A percentile compares a stretch with the other conserved stretches of the same genome.
Conservation (phyloP, 2,329 filamentous ascomycete species). For the Neonectria punicea region DNA sequence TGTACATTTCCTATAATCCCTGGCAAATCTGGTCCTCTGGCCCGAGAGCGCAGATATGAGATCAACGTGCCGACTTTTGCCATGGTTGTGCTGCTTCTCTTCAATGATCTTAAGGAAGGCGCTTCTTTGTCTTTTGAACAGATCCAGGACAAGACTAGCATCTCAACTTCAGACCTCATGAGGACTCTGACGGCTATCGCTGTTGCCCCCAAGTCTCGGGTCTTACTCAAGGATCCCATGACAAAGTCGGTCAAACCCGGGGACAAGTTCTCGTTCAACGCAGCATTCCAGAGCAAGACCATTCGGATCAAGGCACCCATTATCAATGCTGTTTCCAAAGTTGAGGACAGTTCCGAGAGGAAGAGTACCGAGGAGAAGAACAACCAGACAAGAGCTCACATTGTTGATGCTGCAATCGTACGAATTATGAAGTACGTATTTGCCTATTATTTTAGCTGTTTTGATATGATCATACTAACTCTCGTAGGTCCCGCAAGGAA, state of each 20-base stretch:
- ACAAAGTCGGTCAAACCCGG: conserved; percentile 79
- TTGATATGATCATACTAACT: conserved; percentile 23
- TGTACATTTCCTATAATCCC: conserved; percentile 79
- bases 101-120: conserved; percentile 77
- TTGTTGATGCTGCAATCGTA: conserved; percentile 81
- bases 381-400: conserved; percentile 74
- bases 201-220: conserved; percentile 82
- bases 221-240: conserved; percentile 83
- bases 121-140: conserved; percentile 73
- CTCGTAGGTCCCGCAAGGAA: conserved; percentile 75
- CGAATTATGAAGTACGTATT: conserved; percentile 83
- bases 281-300: conserved; percentile 81
- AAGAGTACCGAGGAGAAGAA: conserved; percentile 81
- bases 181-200: conserved; percentile 84
- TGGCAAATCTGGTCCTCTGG: conserved; percentile 71
- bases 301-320: conserved; percentile 91
- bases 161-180: conserved; percentile 77
- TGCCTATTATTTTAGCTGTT: not conserved
- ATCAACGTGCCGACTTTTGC: conserved; percentile 92
- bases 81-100: conserved; percentile 89
- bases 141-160: conserved; percentile 84
- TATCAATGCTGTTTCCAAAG: conserved; percentile 82
- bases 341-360: conserved; percentile 78
- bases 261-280: conserved; percentile 86
- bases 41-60: conserved; percentile 81